phyloP scores from a whole-genome alignment of 179 eudicot species.

The Beta corolliflora region DNA sequence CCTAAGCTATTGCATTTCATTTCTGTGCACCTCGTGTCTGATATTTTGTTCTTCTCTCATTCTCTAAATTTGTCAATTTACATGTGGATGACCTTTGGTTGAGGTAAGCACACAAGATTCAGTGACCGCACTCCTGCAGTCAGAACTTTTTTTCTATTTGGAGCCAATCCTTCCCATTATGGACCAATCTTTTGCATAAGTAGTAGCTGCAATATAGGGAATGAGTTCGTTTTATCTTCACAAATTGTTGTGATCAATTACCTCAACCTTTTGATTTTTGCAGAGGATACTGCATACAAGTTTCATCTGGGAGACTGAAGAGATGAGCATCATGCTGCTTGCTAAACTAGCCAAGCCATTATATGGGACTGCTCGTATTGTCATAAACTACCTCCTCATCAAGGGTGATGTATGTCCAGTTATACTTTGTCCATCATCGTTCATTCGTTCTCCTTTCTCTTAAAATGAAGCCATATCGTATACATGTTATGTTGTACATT shows the following conservation, averaged over 20 bases:
- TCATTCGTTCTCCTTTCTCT: background rate
- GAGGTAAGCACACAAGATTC: background rate
- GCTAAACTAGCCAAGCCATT: slow-evolving; percentile 92
- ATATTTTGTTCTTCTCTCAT: background rate
- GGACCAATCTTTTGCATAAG: background rate
- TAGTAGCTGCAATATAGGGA: background rate
- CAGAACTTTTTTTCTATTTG: background rate
- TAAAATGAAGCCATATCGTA: background rate
- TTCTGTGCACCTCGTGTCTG: background rate
- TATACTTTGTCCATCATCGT: slow-evolving; percentile 11
- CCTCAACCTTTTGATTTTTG: slow-evolving; percentile 13
- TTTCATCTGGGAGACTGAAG: slow-evolving; percentile 89
- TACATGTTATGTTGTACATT: background rate
- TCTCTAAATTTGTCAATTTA: background rate
- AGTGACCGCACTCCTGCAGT: background rate
- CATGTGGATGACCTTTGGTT: background rate
- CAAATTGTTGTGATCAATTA: background rate
- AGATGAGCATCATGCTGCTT: slow-evolving; percentile 77
- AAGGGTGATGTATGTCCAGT: slow-evolving; percentile 86
- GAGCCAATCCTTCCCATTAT: background rate
- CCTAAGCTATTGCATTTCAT: background rate
- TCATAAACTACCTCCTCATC: slow-evolving; percentile 75
- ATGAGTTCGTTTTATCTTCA: background rate
- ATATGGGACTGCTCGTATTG: slow-evolving; percentile 91
- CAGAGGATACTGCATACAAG: slow-evolving; percentile 79